Evolutionary conservation across 164 flowering plant genomes (phyloP).

Genomic region (Liriodendron chinense): DNA sequence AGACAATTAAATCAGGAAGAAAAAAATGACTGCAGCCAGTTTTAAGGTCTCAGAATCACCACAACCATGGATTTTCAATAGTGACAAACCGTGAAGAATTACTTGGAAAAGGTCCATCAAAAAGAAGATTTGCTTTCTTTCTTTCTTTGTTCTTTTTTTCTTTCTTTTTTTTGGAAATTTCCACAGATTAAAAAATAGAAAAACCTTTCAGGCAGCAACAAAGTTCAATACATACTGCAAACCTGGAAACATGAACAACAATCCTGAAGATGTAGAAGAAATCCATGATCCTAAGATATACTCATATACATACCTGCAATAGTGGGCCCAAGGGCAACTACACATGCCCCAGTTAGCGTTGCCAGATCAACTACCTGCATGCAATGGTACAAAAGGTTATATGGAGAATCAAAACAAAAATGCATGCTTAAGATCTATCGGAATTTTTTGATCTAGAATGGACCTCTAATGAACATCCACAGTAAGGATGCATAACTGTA

Average conservation of each 20-base stretch:
- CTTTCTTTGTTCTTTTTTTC: too few relatives aligned
- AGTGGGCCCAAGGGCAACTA: constrained; percentile 85
- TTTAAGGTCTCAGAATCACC: neutral
- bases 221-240: neutral
- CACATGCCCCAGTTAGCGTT: constrained; percentile 89
- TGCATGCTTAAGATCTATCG: neutral
- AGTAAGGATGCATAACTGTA: too few relatives aligned
- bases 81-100: neutral
- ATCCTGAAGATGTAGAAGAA: neutral
- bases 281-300: neutral
- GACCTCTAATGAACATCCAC: too few relatives aligned
- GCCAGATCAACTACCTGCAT: constrained; percentile 87
- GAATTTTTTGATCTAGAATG: too few relatives aligned
- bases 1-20: neutral
- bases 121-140: neutral
- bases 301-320: constrained; percentile 66
- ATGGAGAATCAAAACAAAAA: neutral
- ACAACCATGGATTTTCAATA: neutral
- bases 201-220: neutral
- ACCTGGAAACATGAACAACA: neutral
- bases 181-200: neutral
- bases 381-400: neutral
- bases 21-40: neutral
- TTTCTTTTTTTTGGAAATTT: neutral
- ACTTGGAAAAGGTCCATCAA: too few relatives aligned